phyloP scores from a whole-genome alignment of 768 basidiomycete genomes.

The Suillus luteus region DNA sequence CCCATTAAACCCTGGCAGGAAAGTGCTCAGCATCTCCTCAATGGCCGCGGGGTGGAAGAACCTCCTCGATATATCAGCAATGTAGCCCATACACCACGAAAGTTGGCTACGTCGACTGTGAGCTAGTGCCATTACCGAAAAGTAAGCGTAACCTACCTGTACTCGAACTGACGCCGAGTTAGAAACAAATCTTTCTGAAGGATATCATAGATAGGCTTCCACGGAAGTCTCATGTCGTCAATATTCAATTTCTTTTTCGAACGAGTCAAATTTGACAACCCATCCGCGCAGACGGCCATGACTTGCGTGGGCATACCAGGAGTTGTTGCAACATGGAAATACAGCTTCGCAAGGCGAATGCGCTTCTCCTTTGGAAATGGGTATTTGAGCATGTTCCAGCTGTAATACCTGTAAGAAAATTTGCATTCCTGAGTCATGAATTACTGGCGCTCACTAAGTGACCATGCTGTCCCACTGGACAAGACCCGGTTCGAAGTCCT shows the following conservation, averaged over 20 bases:
- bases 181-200: constrained; percentile 78
- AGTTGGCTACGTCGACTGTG: constrained; percentile 49
- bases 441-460: constrained; percentile 54
- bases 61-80: constrained; percentile 66
- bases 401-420: constrained; percentile 32
- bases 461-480: constrained; percentile 81
- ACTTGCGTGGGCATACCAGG: constrained; percentile 76
- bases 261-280: constrained; percentile 56
- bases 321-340: constrained; percentile 73
- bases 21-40: constrained; percentile 85
- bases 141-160: constrained; percentile 51
- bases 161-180: constrained; percentile 73
- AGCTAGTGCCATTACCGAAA: constrained; percentile 1
- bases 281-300: constrained; percentile 67
- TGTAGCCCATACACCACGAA: constrained; percentile 76
- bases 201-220: constrained; percentile 76
- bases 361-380: constrained; percentile 82
- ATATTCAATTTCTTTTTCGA: constrained; percentile 77
- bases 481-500: constrained; percentile 81
- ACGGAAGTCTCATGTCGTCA: constrained; percentile 78
- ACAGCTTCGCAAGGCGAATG: constrained; percentile 72
- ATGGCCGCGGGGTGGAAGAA: constrained; percentile 91
- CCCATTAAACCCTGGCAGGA: constrained; percentile 78
- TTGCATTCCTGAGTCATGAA: constrained; percentile 10
- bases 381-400: constrained; percentile 84